Evolutionary conservation across 192 early-diverging fungal species (phyloP).

Genomic region (Glomus cerebriforme): DNA sequence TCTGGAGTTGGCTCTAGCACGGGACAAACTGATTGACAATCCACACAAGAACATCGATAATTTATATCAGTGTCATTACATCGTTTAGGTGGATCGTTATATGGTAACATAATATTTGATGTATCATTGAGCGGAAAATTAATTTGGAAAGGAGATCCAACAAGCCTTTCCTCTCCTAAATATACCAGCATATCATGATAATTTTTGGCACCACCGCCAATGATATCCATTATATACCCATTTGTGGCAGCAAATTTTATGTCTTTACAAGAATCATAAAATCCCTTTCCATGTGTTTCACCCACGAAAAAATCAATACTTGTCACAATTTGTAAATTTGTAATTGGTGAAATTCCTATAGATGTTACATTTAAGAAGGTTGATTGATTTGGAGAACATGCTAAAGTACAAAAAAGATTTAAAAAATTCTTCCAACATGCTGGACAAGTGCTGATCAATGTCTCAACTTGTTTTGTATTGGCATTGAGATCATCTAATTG

Average conservation of each 20-base stretch:
- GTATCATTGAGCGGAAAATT: slow-evolving; percentile 53
- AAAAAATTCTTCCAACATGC: slow-evolving; percentile 70
- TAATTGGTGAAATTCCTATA: slow-evolving; percentile 30
- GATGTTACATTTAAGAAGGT: slow-evolving; percentile 64
- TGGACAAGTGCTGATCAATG: slow-evolving; percentile 60
- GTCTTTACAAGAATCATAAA: slow-evolving; percentile 66
- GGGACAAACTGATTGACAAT: slow-evolving; percentile 60
- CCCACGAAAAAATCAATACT: slow-evolving; percentile 56
- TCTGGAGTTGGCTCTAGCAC: slow-evolving; percentile 50
- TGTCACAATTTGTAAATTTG: slow-evolving; percentile 43
- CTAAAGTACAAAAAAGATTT: slow-evolving; percentile 65
- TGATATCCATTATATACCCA: slow-evolving; percentile 67
- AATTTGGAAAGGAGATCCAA: slow-evolving; percentile 68
- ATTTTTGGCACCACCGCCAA: slow-evolving; percentile 63
- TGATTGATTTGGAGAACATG: slow-evolving; percentile 66
- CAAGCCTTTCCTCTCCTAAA: slow-evolving; percentile 56
- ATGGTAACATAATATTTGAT: slow-evolving; percentile 34
- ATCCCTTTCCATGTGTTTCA: slow-evolving; percentile 53
- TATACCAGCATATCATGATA: slow-evolving; percentile 56
- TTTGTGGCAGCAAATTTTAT: slow-evolving; percentile 68
- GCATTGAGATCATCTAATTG: slow-evolving; percentile 52
- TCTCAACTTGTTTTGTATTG: slow-evolving; percentile 54
- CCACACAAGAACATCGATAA: slow-evolving; percentile 63
- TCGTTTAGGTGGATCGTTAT: slow-evolving; percentile 39
- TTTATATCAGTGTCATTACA: slow-evolving; percentile 56